Evolutionary conservation across 2,329 filamentous ascomycete species (phyloP).

Genomic region (Westerdykella aurantiaca): DNA sequence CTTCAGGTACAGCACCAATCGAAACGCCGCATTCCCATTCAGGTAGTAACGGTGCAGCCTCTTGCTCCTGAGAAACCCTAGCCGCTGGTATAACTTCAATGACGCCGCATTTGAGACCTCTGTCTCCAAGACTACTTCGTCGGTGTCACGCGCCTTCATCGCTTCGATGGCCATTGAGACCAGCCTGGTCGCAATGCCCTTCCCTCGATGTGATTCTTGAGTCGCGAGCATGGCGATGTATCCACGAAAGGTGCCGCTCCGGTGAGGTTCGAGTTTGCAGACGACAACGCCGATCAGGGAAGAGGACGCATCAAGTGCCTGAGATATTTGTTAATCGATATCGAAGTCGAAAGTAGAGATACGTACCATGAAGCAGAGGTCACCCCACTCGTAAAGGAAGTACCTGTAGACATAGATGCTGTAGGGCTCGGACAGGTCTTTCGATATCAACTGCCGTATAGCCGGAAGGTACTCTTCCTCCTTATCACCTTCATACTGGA

Average conservation of each 20-base stretch:
- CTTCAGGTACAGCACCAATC: slow-evolving; percentile 76
- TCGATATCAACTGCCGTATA: slow-evolving; percentile 88
- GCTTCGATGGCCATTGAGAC: slow-evolving; percentile 88
- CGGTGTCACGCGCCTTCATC: slow-evolving; percentile 77
- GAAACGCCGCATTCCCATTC: slow-evolving; percentile 91
- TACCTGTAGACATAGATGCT: slow-evolving; percentile 99
- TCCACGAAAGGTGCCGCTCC: slow-evolving; percentile 77
- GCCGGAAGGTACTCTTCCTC: slow-evolving; percentile 68
- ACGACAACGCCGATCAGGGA: slow-evolving; percentile 85
- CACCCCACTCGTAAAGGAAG: slow-evolving; percentile 95
- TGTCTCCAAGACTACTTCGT: slow-evolving; percentile 94
- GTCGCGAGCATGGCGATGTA: slow-evolving; percentile 99
- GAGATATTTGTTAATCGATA: background rate
- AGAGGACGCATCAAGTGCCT: slow-evolving; percentile 33
- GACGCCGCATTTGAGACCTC: slow-evolving; percentile 88
- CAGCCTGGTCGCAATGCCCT: slow-evolving; percentile 77
- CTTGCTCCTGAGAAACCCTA: slow-evolving; percentile 90
- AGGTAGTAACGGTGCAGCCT: slow-evolving; percentile 91
- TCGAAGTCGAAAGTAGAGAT: background rate
- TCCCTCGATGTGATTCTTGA: slow-evolving; percentile 68
- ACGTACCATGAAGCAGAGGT: slow-evolving; percentile 87
- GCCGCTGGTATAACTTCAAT: slow-evolving; percentile 84
- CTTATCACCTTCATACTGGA: slow-evolving; percentile 54
- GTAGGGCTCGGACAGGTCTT: slow-evolving; percentile 94
- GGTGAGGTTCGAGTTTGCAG: slow-evolving; percentile 88